Evolutionary conservation across 1,139 yeast genomes (phyloP).

Genomic region (Pneumocystis murina): DNA sequence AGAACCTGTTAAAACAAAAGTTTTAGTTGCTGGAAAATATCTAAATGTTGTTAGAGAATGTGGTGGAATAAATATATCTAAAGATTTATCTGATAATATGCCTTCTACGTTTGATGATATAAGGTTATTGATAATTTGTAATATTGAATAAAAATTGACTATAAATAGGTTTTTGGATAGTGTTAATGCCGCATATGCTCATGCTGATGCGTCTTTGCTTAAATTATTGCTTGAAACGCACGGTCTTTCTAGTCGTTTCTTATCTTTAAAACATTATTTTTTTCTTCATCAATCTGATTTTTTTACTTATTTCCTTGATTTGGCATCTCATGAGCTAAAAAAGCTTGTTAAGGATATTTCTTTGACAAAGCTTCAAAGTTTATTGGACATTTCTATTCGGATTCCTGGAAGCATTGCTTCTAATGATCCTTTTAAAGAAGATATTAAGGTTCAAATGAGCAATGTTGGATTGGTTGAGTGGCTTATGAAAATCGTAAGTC

Average conservation of each 20-base stretch:
- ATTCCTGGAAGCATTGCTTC: slow-evolving; percentile 30
- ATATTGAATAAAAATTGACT: not conserved
- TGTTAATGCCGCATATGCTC: slow-evolving; percentile 46
- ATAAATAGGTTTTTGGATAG: slow-evolving; percentile 26
- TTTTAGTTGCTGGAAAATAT: slow-evolving; percentile 72
- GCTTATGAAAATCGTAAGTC: slow-evolving; percentile 48
- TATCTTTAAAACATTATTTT: slow-evolving; percentile 33
- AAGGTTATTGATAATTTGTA: slow-evolving; percentile 16
- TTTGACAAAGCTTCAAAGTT: slow-evolving; percentile 27
- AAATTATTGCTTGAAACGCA: slow-evolving; percentile 49
- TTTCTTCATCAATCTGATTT: slow-evolving; percentile 43
- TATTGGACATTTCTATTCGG: slow-evolving; percentile 27
- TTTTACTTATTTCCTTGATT: slow-evolving; percentile 32
- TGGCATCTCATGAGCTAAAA: slow-evolving; percentile 29
- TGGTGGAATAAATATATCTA: slow-evolving; percentile 25
- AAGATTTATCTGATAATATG: slow-evolving; percentile 13
- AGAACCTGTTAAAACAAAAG: slow-evolving; percentile 37
- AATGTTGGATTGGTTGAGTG: slow-evolving; percentile 36
- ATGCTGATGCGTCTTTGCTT: slow-evolving; percentile 53
- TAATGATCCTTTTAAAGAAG: slow-evolving; percentile 27
- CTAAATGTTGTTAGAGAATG: slow-evolving; percentile 57
- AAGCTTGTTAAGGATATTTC: slow-evolving; percentile 28
- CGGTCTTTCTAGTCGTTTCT: slow-evolving; percentile 29
- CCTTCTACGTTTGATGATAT: slow-evolving; percentile 41
- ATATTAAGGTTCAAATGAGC: slow-evolving; percentile 22